Base-by-base conservation (phyloP, 1,139 yeast genomes). In the Magnusiomyces magnusii region DNA sequence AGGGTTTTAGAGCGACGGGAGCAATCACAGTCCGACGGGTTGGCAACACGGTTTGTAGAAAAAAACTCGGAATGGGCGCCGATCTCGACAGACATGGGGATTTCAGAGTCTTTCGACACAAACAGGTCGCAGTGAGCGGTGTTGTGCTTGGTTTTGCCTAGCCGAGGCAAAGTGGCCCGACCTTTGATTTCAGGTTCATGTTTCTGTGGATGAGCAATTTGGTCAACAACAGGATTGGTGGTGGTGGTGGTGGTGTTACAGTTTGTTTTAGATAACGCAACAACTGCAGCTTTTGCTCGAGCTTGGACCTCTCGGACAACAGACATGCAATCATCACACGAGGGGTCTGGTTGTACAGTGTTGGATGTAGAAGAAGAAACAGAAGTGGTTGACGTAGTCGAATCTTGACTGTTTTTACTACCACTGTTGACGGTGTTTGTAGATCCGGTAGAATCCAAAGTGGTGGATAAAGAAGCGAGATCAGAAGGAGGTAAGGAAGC, bases 71-170 rank as follows among this genome's bases (percentile, higher is more conserved):
- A 19, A 15, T 50, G 53, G 3, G 53, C 39, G 15, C 53, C 53
- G 25, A 50, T 50, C 31, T 50, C 53, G 17, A 50, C 53, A 27
- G 53, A 50, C 53, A 50, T 50, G 3, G 53, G 53, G 10, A 50
- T 23, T 3, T 50, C 53, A 5, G 49, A 3, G 49, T 44, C 49
- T 44, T 44, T 44, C 7, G 49, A 27, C 9, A 27, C 49, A 21
- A 44, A 44, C 17, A 44, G n/a, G 21, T 44, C 49, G 17, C 49
- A 27, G 27, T 44, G 49, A 2, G 49, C 49, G n/a, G 17, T 44
- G 49, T 44, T 44, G 5, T 9, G 9, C 5, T 19, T 44, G 49
- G 7, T 44, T 44, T 44, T 44, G 27, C 17, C 21, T 9, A 44
- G 27, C 13, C 49, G 49, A 44, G 49, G 49, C 9, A 44, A 17